Base-by-base conservation (phyloP, 1,139 yeast genomes). In the Hemisphaericaspora xylofermentans region DNA sequence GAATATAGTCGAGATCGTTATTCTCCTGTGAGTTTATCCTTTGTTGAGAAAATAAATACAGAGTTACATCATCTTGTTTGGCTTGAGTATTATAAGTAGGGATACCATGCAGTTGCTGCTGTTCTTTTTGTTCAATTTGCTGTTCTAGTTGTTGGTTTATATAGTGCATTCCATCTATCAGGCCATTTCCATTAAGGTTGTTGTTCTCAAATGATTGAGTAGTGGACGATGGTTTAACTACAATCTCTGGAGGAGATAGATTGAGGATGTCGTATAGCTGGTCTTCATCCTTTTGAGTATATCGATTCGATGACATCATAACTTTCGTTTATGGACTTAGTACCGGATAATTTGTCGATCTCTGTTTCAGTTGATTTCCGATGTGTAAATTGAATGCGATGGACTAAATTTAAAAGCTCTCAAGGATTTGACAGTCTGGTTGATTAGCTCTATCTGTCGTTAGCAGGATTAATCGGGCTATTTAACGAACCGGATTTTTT, bases 231-330 rank as follows among this genome's bases (percentile, higher is more conserved):
- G 30, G 36, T 22, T 34, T 29, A 29, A 29, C 26, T 17, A 19
- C 35, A n/a, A 46, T 43, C n/a, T 44, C 21, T 4, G 51, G 52
- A 6, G 53, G 53, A n/a, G 56, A 48, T 29, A 51, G 41, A 21
- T 48, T 43, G 34, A 63, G 47, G 10, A 58, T 51, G 36, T 62
- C 64, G 48, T 51, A 59, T 16, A 61, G 41, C 30, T 57, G 60
- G 21, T 62, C 62, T 19, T 61, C 64, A n/a, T 57, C 64, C 28
- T 48, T 41, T 42, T 38, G 29, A 2, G 25, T 10, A 22, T 37
- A 21, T 17, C 29, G 27, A 28, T 38, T 21, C 10, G 38, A 21
- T 21, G 46, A 38, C 27, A 24, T 24, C 9, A 21, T 9, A n/a
- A n/a, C n/a, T n/a, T 9, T 21, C 24, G 24, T 21, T 21, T 6